Evolutionary conservation across 208 protist species (phyloP).

Genomic region (Acanthamoeba healyi): DNA sequence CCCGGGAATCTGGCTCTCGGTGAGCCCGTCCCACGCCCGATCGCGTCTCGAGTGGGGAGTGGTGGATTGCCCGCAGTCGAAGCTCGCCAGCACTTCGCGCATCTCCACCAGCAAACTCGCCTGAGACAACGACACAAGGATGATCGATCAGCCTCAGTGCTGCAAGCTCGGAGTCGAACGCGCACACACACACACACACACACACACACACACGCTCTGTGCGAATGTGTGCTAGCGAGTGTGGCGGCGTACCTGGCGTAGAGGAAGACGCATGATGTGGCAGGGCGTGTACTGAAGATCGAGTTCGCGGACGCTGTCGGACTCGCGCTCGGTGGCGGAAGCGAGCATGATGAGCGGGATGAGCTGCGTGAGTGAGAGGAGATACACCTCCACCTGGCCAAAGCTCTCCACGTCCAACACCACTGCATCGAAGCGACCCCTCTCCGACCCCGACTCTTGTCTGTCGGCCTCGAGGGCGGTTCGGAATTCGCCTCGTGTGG

Average conservation of each 20-base stretch:
- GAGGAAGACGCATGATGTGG: conserved; percentile 13
- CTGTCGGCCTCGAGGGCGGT: background rate
- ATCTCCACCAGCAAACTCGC: background rate
- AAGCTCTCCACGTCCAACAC: background rate
- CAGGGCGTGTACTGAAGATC: background rate
- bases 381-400: background rate
- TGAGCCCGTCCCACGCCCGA: background rate
- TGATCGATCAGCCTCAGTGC: background rate
- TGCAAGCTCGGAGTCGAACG: too few species aligned
- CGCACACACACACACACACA: too few species aligned
- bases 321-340: background rate
- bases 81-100: conserved; percentile 2
- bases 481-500: background rate
- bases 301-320: background rate
- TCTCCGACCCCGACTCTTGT: background rate
- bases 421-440: background rate
- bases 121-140: background rate
- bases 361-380: background rate
- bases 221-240: background rate
- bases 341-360: conserved; percentile 5
- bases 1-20: background rate
- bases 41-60: background rate
- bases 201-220: too few species aligned
- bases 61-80: background rate
- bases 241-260: background rate